phyloP scores from a whole-genome alignment of 495 filamentous ascomycete species.

The Xylaria curta region DNA sequence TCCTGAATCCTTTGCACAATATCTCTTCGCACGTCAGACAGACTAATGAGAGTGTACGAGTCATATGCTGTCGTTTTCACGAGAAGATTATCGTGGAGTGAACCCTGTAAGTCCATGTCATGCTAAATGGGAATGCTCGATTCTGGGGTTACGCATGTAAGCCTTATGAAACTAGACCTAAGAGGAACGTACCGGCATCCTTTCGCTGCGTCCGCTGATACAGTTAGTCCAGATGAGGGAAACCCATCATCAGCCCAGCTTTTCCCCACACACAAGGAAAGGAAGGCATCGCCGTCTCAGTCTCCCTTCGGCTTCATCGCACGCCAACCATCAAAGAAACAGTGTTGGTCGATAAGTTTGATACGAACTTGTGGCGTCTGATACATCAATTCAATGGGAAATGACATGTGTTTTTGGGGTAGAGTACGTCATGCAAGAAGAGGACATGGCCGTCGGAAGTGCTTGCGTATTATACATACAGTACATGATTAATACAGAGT shows the following conservation, averaged over 20 bases:
- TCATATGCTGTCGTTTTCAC: conserved; percentile 5
- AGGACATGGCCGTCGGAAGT: conserved; percentile 6
- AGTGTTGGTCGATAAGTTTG: conserved; percentile 15
- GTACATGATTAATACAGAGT: background rate
- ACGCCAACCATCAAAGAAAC: conserved; percentile 1
- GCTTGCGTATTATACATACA: background rate
- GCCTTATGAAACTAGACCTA: background rate
- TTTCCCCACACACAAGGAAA: conserved; percentile 14
- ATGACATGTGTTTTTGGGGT: conserved; percentile 22
- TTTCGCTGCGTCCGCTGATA: background rate
- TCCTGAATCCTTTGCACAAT: background rate
- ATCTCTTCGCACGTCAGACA: background rate
- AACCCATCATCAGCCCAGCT: conserved; percentile 14
- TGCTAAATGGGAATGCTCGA: background rate
- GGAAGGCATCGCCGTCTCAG: conserved; percentile 14
- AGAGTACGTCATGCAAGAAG: conserved; percentile 18
- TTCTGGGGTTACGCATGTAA: conserved; percentile 1
- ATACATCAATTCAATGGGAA: conserved; percentile 2
- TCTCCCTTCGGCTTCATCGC: conserved; percentile 5
- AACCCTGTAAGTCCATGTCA: conserved; percentile 1
- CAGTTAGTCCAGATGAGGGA: conserved; percentile 15
- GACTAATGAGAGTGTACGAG: conserved; percentile 7
- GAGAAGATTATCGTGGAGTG: background rate
- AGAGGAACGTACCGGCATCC: conserved; percentile 1
- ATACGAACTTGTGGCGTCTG: conserved; percentile 24